Evolutionary conservation across 768 basidiomycete genomes (phyloP).

Genomic region (Hortiboletus flavorubellus): DNA sequence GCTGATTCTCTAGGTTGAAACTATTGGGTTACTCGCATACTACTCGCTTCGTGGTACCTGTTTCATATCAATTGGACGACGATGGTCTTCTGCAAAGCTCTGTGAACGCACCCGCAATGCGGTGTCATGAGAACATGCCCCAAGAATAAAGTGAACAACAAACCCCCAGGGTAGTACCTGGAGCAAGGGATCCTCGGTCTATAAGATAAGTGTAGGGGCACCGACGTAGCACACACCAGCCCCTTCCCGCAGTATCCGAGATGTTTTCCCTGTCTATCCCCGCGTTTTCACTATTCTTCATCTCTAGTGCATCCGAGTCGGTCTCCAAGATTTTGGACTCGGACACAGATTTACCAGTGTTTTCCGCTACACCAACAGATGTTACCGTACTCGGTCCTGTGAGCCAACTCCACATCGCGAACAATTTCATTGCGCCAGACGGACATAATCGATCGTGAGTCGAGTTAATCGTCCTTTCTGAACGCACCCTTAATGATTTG

Average conservation of each 20-base stretch:
- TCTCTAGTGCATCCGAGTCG: background rate
- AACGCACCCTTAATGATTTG: background rate
- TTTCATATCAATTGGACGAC: too few relatives aligned
- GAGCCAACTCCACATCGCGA: conserved; percentile 32
- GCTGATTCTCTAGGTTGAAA: too few relatives aligned
- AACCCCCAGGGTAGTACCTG: too few relatives aligned
- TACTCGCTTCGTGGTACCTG: too few relatives aligned
- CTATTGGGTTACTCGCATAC: too few relatives aligned
- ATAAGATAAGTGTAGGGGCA: background rate
- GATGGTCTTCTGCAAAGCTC: too few relatives aligned
- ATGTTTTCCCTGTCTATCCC: conserved; percentile 3
- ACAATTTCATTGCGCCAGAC: conserved; percentile 26
- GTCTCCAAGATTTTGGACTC: background rate
- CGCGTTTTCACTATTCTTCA: background rate
- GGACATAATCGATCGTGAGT: background rate
- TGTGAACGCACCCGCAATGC: too few relatives aligned
- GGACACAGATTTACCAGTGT: background rate
- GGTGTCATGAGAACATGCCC: too few relatives aligned
- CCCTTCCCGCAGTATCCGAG: background rate
- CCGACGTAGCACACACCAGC: background rate
- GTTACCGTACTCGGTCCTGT: conserved; percentile 11
- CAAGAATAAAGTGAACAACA: too few relatives aligned
- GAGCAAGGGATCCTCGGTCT: too few relatives aligned
- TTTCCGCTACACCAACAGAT: background rate
- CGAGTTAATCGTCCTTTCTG: background rate